Percentiles rank a stretch among this genome's conserved stretches.
Conservation (phyloP, 495 filamentous ascomycete genomes). For the Corynascus novoguineensis region DNA sequence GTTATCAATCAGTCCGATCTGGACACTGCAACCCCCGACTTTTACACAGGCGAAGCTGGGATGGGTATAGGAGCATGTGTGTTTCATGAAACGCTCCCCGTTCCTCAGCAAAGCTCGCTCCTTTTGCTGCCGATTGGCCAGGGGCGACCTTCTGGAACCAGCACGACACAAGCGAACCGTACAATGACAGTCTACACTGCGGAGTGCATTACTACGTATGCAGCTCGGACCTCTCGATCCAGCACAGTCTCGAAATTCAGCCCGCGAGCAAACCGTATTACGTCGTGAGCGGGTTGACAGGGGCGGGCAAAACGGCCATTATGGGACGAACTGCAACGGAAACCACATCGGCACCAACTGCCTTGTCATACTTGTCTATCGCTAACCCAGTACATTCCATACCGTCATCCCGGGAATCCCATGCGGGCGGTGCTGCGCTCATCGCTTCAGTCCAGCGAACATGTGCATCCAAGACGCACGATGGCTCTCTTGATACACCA, state of each 20-base stretch:
- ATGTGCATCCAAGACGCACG: too few relatives aligned
- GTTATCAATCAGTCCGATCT: neutral
- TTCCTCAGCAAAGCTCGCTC: neutral
- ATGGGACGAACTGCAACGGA: neutral
- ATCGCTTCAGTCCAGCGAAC: too few relatives aligned
- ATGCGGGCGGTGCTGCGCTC: too few relatives aligned
- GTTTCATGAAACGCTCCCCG: conserved; percentile 17
- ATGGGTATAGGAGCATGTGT: neutral
- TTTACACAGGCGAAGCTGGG: too few relatives aligned
- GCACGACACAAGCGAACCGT: neutral
- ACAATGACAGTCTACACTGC: too few relatives aligned
- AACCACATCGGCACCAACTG: neutral
- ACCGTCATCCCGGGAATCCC: too few relatives aligned
- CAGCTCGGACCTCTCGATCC: neutral
- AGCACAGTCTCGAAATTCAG: neutral
- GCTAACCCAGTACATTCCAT: too few relatives aligned
- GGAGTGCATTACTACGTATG: too few relatives aligned
- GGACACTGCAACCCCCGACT: too few relatives aligned
- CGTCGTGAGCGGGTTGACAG: neutral
- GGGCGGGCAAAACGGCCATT: neutral
- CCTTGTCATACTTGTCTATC: too few relatives aligned
- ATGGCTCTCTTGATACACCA: neutral
- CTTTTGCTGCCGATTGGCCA: conserved; percentile 5
- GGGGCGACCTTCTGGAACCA: conserved; percentile 1
- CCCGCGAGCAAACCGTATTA: neutral